Percentiles rank a stretch among this genome's conserved stretches.
phyloP scores from a whole-genome alignment of 176 grass and related monocot genomes.

The Hsuehochloa calcarea region DNA sequence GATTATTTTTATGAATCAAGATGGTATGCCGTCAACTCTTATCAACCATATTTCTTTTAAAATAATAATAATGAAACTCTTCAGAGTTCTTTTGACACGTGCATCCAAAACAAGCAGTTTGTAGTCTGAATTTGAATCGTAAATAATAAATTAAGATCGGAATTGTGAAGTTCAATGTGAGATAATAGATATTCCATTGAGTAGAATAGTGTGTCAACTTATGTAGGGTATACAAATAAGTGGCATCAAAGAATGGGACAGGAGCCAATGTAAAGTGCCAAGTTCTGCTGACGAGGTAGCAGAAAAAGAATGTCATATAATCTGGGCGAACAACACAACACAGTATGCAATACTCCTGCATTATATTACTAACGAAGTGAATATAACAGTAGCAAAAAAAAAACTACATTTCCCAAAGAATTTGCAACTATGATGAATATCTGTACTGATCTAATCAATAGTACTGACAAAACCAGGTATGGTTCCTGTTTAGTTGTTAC shows the following conservation, averaged over 20 bases:
- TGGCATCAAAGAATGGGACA: not conserved
- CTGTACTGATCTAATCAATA: not conserved
- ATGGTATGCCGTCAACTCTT: constrained; percentile 11
- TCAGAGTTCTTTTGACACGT: not conserved
- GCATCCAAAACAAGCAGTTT: constrained; percentile 1
- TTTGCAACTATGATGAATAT: not conserved
- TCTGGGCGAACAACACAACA: not conserved
- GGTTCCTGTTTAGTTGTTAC: not conserved
- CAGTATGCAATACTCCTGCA: not conserved
- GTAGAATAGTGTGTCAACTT: not conserved
- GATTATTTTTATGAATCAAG: constrained; percentile 3
- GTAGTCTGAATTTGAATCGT: not conserved
- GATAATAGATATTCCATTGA: not conserved
- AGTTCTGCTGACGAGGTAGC: not conserved
- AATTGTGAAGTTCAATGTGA: not conserved
- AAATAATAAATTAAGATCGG: not conserved
- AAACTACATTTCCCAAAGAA: not conserved
- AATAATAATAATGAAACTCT: not conserved
- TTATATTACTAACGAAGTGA: not conserved
- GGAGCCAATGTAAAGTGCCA: not conserved
- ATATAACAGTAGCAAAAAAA: not conserved
- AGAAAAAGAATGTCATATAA: constrained; percentile 1
- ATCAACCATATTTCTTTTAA: not conserved
- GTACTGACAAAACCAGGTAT: not conserved
- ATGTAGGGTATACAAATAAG: not conserved